Evolutionary conservation across 1,284 basidiomycete species (phyloP).

Genomic region (Macrocystidia cucumis): DNA sequence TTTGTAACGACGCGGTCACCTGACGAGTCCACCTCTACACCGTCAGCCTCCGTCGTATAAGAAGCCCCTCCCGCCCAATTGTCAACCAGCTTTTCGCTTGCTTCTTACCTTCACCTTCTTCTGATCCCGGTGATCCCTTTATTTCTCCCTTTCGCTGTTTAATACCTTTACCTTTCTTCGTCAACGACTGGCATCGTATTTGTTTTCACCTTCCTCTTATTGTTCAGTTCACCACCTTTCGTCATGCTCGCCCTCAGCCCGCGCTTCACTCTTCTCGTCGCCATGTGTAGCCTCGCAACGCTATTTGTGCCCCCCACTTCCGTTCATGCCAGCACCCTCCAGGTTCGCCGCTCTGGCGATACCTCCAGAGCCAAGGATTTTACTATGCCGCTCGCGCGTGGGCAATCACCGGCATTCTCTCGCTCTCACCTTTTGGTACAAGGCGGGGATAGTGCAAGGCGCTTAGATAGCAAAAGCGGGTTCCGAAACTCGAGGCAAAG

Average conservation of each 20-base stretch:
- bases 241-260: slow-evolving; percentile 40
- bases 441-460: no score
- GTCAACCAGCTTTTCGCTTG: slow-evolving; percentile 15
- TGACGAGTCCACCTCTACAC: slow-evolving; percentile 9
- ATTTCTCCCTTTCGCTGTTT: slow-evolving; percentile 15
- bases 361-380: no score
- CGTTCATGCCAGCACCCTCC: slow-evolving; percentile 29
- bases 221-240: slow-evolving; percentile 8
- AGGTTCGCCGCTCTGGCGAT: slow-evolving; percentile 18
- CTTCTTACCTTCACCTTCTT: slow-evolving; percentile 19
- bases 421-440: no score
- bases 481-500: no score
- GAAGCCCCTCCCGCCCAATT: slow-evolving; percentile 7
- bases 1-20: slow-evolving; percentile 1
- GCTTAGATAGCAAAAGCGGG: no score
- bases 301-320: slow-evolving; percentile 23
- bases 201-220: slow-evolving; percentile 9
- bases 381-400: no score
- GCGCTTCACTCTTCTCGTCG: slow-evolving; percentile 37
- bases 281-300: slow-evolving; percentile 33
- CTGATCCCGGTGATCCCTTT: slow-evolving; percentile 29
- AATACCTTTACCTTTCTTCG: slow-evolving; percentile 12
- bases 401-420: no score
- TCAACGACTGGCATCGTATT: slow-evolving; percentile 8
- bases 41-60: slow-evolving; percentile 16